Percentiles rank a stretch among this genome's conserved stretches.
phyloP scores from a whole-genome alignment of 2,329 filamentous ascomycete species.

The Chaetomiaceae sp. region DNA sequence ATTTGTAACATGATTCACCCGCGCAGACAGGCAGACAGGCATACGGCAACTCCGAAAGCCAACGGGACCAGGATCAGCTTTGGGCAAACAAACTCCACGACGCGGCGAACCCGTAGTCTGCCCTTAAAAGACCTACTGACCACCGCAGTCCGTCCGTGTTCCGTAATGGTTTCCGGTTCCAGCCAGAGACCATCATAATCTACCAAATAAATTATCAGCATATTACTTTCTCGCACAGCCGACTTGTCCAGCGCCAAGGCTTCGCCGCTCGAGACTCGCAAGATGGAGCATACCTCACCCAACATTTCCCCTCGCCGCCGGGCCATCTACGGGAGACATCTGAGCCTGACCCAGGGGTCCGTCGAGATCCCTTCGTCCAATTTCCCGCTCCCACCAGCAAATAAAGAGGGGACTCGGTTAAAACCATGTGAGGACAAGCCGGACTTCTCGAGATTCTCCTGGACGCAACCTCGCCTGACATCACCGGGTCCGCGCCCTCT shows the following conservation, averaged over 20 bases:
- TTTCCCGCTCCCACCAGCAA: neutral
- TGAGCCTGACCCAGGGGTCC: neutral
- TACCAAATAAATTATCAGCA: too few species aligned
- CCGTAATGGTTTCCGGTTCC: too few species aligned
- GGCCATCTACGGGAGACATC: neutral
- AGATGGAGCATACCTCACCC: neutral
- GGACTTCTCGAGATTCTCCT: conserved; percentile 8
- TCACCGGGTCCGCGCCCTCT: neutral
- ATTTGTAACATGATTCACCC: neutral
- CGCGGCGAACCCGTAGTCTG: neutral
- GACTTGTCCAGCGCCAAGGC: too few species aligned
- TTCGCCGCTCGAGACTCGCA: too few species aligned
- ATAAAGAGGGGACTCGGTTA: neutral
- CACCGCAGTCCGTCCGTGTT: too few species aligned
- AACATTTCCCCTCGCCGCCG: neutral
- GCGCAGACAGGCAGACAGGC: too few species aligned
- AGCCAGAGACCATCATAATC: too few species aligned
- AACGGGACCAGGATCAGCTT: neutral
- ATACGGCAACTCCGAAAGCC: neutral
- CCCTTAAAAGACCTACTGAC: neutral
- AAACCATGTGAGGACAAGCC: neutral
- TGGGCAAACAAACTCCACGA: neutral
- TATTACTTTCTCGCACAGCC: too few species aligned
- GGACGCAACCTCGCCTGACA: neutral
- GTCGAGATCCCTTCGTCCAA: neutral